These are phyloP conservation scores for Hyphopichia homilentoma DNA, from an alignment of 805 yeast species.

Conservation along the genomic window DNA sequence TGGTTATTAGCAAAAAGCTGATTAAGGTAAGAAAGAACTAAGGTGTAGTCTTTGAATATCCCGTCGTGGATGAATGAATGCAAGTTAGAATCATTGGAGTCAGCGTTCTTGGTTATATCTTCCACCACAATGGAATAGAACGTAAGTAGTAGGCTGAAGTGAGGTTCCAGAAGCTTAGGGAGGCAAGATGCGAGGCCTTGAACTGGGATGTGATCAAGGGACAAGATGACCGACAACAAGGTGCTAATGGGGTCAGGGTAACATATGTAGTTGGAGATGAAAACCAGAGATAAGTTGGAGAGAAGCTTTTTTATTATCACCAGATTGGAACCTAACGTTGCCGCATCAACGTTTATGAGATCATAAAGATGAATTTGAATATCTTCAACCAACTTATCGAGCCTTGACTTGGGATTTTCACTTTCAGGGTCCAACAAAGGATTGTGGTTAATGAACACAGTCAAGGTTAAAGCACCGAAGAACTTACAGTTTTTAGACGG, in stretches of 20 bases:
- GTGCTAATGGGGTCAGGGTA: background rate
- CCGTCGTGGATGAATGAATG: conserved; percentile 36
- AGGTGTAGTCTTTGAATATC: conserved; percentile 23
- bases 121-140: conserved; percentile 50
- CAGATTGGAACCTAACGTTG: conserved; percentile 8
- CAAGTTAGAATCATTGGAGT: conserved; percentile 17
- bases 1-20: conserved; percentile 5
- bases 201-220: background rate
- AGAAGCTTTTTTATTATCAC: conserved; percentile 57
- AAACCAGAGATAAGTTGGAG: conserved; percentile 51
- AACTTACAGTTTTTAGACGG: conserved; percentile 52
- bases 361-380: conserved; percentile 2
- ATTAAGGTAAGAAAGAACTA: conserved; percentile 12
- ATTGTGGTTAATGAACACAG: conserved; percentile 51
- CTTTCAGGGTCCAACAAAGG: no score
- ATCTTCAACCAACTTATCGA: no score
- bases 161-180: conserved; percentile 1
- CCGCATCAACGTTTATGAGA: background rate
- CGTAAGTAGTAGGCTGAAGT: conserved; percentile 14
- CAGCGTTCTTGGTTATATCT: conserved; percentile 41
- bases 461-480: conserved; percentile 78
- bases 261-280: conserved; percentile 18
- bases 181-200: background rate
- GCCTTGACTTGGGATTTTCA: no score
- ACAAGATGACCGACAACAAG: background rate